These are phyloP conservation scores for Brassica nigra DNA, from an alignment of 345 rosid species.

Conservation along the genomic window DNA sequence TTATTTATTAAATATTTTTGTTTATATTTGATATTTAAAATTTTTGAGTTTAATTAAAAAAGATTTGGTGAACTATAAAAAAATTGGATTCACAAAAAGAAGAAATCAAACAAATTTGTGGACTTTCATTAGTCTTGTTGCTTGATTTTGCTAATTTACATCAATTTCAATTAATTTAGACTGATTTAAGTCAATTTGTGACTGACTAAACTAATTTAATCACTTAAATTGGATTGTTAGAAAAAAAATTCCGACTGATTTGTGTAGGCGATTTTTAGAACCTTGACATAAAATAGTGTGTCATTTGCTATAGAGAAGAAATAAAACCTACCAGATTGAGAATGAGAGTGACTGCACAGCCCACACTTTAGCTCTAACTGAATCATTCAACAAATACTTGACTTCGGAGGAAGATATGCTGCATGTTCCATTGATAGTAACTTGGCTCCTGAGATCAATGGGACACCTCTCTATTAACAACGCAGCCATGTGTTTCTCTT, in stretches of 20 bases:
- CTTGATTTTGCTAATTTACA: neutral
- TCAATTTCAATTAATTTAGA: too few species aligned
- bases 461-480: conserved; percentile 76
- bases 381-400: conserved; percentile 62
- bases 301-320: neutral
- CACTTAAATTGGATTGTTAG: neutral
- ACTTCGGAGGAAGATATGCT: conserved; percentile 75
- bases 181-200: too few species aligned
- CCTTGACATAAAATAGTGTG: too few species aligned
- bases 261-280: too few species aligned
- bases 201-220: too few species aligned
- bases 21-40: too few species aligned
- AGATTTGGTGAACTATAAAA: neutral
- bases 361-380: conserved; percentile 74
- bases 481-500: conserved; percentile 89
- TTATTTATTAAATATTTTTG: too few species aligned
- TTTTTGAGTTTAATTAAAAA: neutral
- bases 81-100: too few species aligned
- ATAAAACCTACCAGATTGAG: conserved; percentile 60
- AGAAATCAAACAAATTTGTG: neutral
- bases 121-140: neutral
- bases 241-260: too few species aligned
- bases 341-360: conserved; percentile 67
- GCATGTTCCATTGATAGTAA: conserved; percentile 74
- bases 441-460: conserved; percentile 81